Base-by-base conservation (phyloP, 805 yeast species). In the Dipodascus geniculatus region DNA sequence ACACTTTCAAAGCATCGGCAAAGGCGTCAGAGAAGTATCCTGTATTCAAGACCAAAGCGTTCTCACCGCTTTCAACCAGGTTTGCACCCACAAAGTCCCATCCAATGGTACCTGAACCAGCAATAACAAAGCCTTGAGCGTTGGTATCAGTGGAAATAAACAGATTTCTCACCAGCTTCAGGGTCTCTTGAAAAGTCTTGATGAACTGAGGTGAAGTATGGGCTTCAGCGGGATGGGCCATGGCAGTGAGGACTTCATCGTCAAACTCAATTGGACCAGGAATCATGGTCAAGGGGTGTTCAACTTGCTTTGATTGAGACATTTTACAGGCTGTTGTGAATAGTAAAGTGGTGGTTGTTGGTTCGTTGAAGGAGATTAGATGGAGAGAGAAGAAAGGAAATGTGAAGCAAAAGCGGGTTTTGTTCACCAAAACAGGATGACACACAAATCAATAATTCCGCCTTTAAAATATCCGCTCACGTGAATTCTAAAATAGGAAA, bases 41-140 rank as follows among this genome's bases (percentile, higher is more conserved):
- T 11, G 98, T 89, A 54, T 93, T 83, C 57, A 91, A 75, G 24
- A 90, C 87, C 60, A 91, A 77, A 3, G 81, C 91, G 49, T 80
- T 76, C 55, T 89, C 96, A 54, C 81, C 82, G 17, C 71, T 63
- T 57, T 70, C 68, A 53, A 87, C 63, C 60, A 89, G 74, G 70
- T 91, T 90, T 33, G 95, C 77, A 23, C 84, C 95, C 47, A 80
- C 83, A 57, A 90, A 73, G 64, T 90, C 98, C 96, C 96, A 90
- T 38, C 98, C 98, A 47, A 90, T 75, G 20, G 97, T 88, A 55
- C 98, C 98, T 1, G 95, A 84, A 48, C 97, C 98, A 2, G 93
- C 77, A 54, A 91, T 65, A 16, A 91, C 86, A 56, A 86, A 75
- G 4, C 90, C 87, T 71, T 87, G 96, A 38, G 93, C 79, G n/a